Base-by-base conservation (phyloP, 2,329 filamentous ascomycete species). In the Neophaeococcomyces mojaviensis region DNA sequence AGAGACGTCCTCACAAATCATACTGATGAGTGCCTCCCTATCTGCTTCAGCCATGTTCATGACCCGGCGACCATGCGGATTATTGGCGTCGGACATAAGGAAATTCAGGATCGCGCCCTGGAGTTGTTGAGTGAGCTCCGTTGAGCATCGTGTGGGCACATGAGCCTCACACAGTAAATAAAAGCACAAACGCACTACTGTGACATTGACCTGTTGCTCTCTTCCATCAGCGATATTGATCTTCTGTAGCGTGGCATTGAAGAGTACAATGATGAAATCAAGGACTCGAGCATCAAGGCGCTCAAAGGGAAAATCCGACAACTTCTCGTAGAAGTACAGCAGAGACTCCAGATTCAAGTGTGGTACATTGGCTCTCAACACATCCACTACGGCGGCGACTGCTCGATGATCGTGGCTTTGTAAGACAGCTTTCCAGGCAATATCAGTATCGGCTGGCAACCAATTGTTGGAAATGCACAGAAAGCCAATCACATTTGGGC, bases 401-500 rank as follows among this genome's bases (percentile, higher is more conserved):
- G 90, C 82, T 46, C 88, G 78, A 3, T 86, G 83, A 61, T 97
- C 88, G 58, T 89, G 87, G 49, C 84, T 88, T 19, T 82, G 80
- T 4, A 78, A 82, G 41, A 95, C 80, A 0, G 86, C 86, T 49
- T 82, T 79, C 90, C 90, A 97, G 50, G 96, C 78, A 13, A 78
- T 74, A 59, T 95, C 84, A 1, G 86, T 86, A 58, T 94, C 84
- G 16, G 74, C 66, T 28, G 79, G 64, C 1, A 76, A 78, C 64
- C 90, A 95, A 12, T 79, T 82, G 44, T 75, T 74, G 0, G 86
- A 92, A 12, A 92, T 84, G 18, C 88, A 77, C 42, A 97, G 71
- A 58, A 97, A 97, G 1, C 86, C 86, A 39, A 96, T 73, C 44
- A 97, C 85, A 52, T 95, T 94, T 33, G 77, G 75, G 58, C 86